Base-by-base conservation (phyloP, 2,329 filamentous ascomycete species). In the Paecilomyces formosus region DNA sequence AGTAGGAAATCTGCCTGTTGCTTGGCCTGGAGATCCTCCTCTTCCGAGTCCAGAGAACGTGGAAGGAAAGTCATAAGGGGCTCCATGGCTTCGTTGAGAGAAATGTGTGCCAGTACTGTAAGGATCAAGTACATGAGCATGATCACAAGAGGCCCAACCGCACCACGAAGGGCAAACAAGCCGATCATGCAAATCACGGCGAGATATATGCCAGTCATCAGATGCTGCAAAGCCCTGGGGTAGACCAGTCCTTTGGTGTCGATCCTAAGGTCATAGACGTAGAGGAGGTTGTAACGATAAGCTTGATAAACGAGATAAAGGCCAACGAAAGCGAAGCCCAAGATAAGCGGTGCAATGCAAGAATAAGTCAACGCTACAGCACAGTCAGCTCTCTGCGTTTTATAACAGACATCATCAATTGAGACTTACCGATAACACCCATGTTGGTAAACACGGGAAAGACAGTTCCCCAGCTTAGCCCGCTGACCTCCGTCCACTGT, bases 191-290 rank as follows among this genome's bases (percentile, higher is more conserved):
- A 94, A 13, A 93, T 74, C 65, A 95, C 85, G 1, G 89, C 87
- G 24, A 97, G 81, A 71, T 97, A 97, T 21, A 96, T 75, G 12
- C 93, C 92, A 0, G 87, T 87, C 45, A 95, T 83, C 35, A 96
- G 82, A 62, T 97, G 92, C 70, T 94, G 87, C 21, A 97, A 79
- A 0, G 91, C 92, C 13, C 88, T 86, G 0, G 92, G 89, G 69
- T 97, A 97, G 63, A 93, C 88, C 1, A 95, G 82, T 2, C 93
- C 92, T 67, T 94, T 91, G 51, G 90, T 96, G 69, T 97, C 92
- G 68, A 95, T 85, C 59, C 85, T 78, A 13, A 88, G 85, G 70
- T 94, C 88, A 58, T 88, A 88, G 5, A 96, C 91, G 72, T 90
- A 97, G 55, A 97, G 81, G 56, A 96, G 79, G 69, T 96, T 96